These are phyloP conservation scores for Malus sylvestris DNA, from an alignment of 306 rosid species.

Conservation along the genomic window DNA sequence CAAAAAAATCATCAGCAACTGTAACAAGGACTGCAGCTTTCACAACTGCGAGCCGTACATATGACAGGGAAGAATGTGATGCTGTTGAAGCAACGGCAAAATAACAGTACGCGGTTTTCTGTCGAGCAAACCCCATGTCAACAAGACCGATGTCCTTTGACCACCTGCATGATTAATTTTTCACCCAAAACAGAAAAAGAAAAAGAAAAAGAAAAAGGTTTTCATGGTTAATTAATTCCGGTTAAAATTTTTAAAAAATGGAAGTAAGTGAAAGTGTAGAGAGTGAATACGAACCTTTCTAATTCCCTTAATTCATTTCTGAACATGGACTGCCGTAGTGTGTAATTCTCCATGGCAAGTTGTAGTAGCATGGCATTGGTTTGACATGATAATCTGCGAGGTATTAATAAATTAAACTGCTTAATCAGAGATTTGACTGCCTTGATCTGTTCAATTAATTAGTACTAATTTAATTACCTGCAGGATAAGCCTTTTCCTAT, in stretches of 20 bases:
- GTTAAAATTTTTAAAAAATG: no score
- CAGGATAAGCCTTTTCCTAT: constrained; percentile 28
- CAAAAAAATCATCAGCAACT: constrained; percentile 58
- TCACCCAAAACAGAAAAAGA: neutral
- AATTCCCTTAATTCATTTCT: constrained; percentile 39
- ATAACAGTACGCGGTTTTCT: constrained; percentile 49
- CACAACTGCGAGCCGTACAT: constrained; percentile 25
- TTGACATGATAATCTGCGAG: constrained; percentile 13
- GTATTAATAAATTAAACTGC: neutral
- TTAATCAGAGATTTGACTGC: neutral
- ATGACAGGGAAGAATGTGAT: constrained; percentile 25
- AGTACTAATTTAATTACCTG: constrained; percentile 7
- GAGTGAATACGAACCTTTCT: constrained; percentile 12
- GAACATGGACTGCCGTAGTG: constrained; percentile 31
- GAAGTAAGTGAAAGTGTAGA: neutral
- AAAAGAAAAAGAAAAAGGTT: neutral
- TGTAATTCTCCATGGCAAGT: constrained; percentile 34
- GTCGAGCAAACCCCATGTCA: constrained; percentile 55
- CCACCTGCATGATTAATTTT: constrained; percentile 30
- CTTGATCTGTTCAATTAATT: neutral
- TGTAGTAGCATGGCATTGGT: constrained; percentile 23
- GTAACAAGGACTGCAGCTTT: constrained; percentile 45
- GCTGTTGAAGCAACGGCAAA: constrained; percentile 32
- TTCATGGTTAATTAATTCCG: no score
- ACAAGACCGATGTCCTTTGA: constrained; percentile 24